A percentile compares a stretch with the other conserved stretches of the same genome.
Evolutionary conservation across 352 stramenopile genomes (phyloP).

Genomic region (Globisporangium acanthophoron): DNA sequence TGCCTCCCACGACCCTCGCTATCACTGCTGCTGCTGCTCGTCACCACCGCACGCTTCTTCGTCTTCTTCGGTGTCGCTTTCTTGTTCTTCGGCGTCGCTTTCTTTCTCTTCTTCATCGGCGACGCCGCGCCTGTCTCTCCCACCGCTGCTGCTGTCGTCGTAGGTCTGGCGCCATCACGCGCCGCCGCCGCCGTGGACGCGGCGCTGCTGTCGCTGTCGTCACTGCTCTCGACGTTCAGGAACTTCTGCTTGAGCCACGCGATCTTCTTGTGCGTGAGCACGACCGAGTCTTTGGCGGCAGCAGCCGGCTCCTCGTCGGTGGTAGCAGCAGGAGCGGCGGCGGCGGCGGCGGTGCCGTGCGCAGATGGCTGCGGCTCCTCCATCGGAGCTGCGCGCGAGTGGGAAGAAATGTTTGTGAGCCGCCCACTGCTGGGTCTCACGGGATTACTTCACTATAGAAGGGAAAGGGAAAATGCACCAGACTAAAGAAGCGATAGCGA

Average conservation of each 20-base stretch:
- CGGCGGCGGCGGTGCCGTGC: too few species aligned
- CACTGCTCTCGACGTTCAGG: constrained; percentile 11
- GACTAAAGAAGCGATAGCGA: neutral
- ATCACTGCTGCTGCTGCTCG: constrained; percentile 1
- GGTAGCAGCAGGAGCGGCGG: too few species aligned
- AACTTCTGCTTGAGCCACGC: constrained; percentile 5
- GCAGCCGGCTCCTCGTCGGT: neutral
- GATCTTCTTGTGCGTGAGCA: neutral
- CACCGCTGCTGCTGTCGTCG: neutral
- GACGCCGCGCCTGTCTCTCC: neutral
- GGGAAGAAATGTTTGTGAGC: neutral
- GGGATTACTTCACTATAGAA: too few species aligned
- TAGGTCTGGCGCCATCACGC: neutral
- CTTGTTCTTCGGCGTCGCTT: neutral
- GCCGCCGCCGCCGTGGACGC: neutral
- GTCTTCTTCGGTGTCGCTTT: neutral
- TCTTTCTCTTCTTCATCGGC: neutral
- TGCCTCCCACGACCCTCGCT: constrained; percentile 1
- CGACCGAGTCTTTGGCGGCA: neutral
- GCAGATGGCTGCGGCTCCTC: neutral
- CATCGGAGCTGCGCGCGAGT: neutral
- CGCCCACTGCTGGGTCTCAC: neutral
- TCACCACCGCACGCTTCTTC: constrained; percentile 4
- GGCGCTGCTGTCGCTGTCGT: constrained; percentile 15
- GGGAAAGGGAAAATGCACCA: neutral